Base-by-base conservation (phyloP, 169 alveolate genomes). In the Eimeria necatrix region DNA sequence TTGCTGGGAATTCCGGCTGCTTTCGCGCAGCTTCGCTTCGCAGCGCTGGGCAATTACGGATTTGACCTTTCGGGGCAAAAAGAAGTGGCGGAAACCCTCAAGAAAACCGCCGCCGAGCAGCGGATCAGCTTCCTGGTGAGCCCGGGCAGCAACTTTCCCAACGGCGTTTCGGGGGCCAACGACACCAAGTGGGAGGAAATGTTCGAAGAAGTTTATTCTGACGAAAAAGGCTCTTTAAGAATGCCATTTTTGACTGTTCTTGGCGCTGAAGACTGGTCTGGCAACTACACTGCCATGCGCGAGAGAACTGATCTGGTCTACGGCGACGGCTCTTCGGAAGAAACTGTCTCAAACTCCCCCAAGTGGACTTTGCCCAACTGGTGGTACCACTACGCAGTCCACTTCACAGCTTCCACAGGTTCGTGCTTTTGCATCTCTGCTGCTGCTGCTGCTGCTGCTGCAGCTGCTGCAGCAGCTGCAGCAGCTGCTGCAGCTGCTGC, bases 291-390 rank as follows among this genome's bases (percentile, higher is more conserved):
- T 41, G 94, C 99, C 3, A 96, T 97, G 94, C 88, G 96, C 81
- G 95, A 95, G 68, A 93, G 97, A 64, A 97, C 97, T 26, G 97
- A 97, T 68, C 97, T 96, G 60, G 95, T 96, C 52, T 97, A 96
- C 84, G 70, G 94, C 14, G 96, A 95, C 32, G 96, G 97, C 1
- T 84, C 93, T 53, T 74, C 88, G n/a, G 76, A 74, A 20, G 95
- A 91, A 32, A 94, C 70, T 18, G 52, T 12, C 26, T 48, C 93
- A 3, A 49, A 68, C 70, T 32, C 80, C 70, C 99, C 99, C 9
- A 96, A 98, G 85, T 97, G 99, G 98, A 98, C 98, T 26, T 96
- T 98, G 95, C 99, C 99, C 78, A 98, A 98, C 96, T 98, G 98
- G 97, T 98, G 99, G 99, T 98, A 97, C 90, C 99, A 98, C 93